Base-by-base conservation (phyloP, 768 basidiomycete genomes). In the Ramaria rubella region DNA sequence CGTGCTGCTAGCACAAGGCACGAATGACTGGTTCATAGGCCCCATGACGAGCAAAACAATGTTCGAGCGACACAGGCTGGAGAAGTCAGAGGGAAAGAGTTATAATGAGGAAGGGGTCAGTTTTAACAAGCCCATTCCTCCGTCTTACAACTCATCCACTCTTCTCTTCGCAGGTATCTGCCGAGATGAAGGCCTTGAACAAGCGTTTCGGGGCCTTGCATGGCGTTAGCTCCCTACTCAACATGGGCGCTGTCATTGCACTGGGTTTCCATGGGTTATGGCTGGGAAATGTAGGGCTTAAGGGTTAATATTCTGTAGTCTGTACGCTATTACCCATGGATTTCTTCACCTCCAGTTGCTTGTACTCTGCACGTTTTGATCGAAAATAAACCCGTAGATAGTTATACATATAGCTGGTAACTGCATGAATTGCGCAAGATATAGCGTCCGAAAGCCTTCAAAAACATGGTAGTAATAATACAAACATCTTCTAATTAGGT, bases 11-110 rank as follows among this genome's bases (percentile, higher is more conserved):
- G 67, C 75, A 19, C 85, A 87, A 61, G 73, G 73, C 6, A 63
- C 77, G 46, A 92, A 92, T 66, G 78, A 82, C 59, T 77, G 86
- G 54, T 75, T 87, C 23, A 73, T 92, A 58, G 86, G 87, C 5
- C 90, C 89, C 1, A 55, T 82, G 71, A 84, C 86, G 2, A 85
- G 79, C 80, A 80, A 78, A 68, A 81, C 82, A n/a, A 87, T 87
- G 86, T 83, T 86, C 67, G 69, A 83, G 67, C 77, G 88, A 55
- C 83, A 87, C 49, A 81, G 75, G 59, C 71, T 84, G 57, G 87
- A 92, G 73, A 86, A 89, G 63, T 76, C 81, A 44, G 86, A 90
- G 68, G 82, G 83, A 11, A 86, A 85, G 68, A 63, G 69, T 17
- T 81, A 84, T 66, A 83, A 78, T 62, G 85, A 87, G 53, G 69